Base-by-base conservation (phyloP, 2,329 filamentous ascomycete genomes). In the Penicillium sp. region DNA sequence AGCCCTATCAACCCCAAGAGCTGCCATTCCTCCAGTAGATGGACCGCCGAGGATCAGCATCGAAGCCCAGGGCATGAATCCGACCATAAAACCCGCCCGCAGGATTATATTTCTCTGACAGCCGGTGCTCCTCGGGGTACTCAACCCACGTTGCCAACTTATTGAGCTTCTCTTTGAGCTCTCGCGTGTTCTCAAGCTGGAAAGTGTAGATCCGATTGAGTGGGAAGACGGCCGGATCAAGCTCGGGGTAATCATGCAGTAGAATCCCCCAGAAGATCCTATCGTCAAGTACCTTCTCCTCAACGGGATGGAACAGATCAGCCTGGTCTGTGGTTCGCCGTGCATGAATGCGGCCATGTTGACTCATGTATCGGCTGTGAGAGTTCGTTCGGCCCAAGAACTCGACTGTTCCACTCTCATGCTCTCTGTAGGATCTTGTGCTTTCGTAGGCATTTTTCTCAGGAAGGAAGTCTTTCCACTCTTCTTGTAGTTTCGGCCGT, bases 401-500 rank as follows among this genome's bases (percentile, higher is more conserved):
- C 3, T 69, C 34, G 9, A 83, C 69, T n/a, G 64, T 51, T 1
- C 80, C 80, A 0, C 67, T 70, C 0, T 71, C 75, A 31, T 57
- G 64, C 57, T 80, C 80, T 27, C 50, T 46, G 9, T 77, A 58
- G 10, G 38, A 40, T 18, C 38, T 3, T 9, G 38, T 40, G 16
- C 38, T 40, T 16, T 46, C 24, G 52, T 59, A 2, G 5, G 10
- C 13, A 7, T 38, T 36, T 5, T 61, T 57, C 21, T 70, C 68
- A 0, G 76, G 76, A 7, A 84, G 50, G 53, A 83, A 81, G 39
- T 74, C 71, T 11, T 66, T 66, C 70, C 82, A 83, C 62, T 82
- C 79, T 44, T 71, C 65, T n/a, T 83, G 59, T 29, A 80, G 61
- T 7, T 70, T 63, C 1, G 81, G 81, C 3, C 82, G 61, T 1